Evolutionary conservation across 2,329 filamentous ascomycete species (phyloP), one percentile per base, ranked within the genome.

Genomic region (Fusarium incarnatum): DNA sequence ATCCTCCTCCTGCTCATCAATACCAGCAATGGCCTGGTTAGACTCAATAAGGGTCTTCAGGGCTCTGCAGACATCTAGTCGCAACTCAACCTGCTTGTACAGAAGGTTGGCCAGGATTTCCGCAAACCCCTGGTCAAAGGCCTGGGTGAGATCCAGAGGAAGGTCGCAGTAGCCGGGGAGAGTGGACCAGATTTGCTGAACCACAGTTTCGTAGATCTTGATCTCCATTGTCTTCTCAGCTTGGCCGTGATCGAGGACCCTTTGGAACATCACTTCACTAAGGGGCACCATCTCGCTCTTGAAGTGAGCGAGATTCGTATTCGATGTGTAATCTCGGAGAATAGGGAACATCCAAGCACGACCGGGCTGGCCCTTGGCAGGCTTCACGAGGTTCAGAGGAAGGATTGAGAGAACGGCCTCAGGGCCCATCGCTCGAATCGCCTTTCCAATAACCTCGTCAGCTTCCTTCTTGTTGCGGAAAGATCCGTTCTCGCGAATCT

Each of bases 201-300:
- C 93, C 7, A 99, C 85, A 0, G 96, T 98, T 82, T 99, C 95
- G 78, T 96, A 99, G 63, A 99, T 97, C 85, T 99, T 99, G 77
- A 96, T 88, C 79, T 98, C 94, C 87, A 97, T 94, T 0, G 94
- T 96, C 85, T 97, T 98, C 77, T 95, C 92, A 16, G 89, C 89
- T 23, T 88, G 84, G 16, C 92, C 93, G 74, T 97, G 92, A 67
- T 97, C 91, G 48, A 97, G 83, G 8, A 98, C 92, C 71, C 88
- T 90, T 78, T 98, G 93, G 79, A 95, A 98, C 85, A 99, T 92
- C 52, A 88, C 83, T 78, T 97, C 92, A 78, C 95, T 98, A 25
- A 99, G 84, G 18, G 96, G 94, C 8, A 98, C 89, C 79, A 99
- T 90, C 75, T 97, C 94, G 5, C 86, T 83, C 73, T 90, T 91